A percentile compares a stretch with the other conserved stretches of the same genome.
Conservation (phyloP, 2,329 filamentous ascomycete species). For the Neospermospora avenae region DNA sequence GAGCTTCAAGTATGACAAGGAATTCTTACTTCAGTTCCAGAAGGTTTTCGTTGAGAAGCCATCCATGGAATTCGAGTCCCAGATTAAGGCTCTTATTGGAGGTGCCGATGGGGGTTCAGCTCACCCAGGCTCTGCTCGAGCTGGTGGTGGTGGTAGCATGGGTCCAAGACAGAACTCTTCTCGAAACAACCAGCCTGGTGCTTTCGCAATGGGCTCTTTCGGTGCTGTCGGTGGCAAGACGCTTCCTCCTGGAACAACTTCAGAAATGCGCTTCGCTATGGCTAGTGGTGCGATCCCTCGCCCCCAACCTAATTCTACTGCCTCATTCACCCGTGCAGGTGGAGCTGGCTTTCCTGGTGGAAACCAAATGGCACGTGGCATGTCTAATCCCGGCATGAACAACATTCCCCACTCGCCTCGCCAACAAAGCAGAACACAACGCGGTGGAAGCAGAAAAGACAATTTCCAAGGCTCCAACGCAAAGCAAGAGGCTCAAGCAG, state of each 20-base stretch:
- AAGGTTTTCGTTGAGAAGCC: slow-evolving; percentile 95
- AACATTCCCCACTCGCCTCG: slow-evolving; percentile 70
- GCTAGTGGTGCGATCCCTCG: slow-evolving; percentile 51
- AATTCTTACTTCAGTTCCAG: slow-evolving; percentile 95
- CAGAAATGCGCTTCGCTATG: slow-evolving; percentile 70
- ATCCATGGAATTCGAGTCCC: slow-evolving; percentile 86
- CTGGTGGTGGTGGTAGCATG: slow-evolving; percentile 43
- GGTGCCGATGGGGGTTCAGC: slow-evolving; percentile 64
- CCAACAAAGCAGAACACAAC: slow-evolving; percentile 55
- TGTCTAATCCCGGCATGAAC: slow-evolving; percentile 55
- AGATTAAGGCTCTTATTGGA: slow-evolving; percentile 83
- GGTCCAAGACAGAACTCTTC: slow-evolving; percentile 49
- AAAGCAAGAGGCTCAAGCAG: slow-evolving; percentile 63
- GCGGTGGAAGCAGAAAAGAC: slow-evolving; percentile 56
- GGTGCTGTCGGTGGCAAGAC: slow-evolving; percentile 51
- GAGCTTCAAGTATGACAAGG: slow-evolving; percentile 90
- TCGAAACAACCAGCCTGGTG: slow-evolving; percentile 48
- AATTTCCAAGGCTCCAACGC: slow-evolving; percentile 44
- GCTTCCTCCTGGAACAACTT: slow-evolving; percentile 73
- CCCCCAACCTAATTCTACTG: slow-evolving; percentile 52
- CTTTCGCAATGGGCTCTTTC: slow-evolving; percentile 70
- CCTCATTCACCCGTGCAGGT: slow-evolving; percentile 58
- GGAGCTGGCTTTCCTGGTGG: slow-evolving; percentile 58
- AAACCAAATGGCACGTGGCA: slow-evolving; percentile 62
- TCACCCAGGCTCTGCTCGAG: slow-evolving; percentile 60